These are phyloP conservation scores for Phytophthora niederhauseri DNA, from an alignment of 352 stramenopile species.

Conservation along the genomic window DNA sequence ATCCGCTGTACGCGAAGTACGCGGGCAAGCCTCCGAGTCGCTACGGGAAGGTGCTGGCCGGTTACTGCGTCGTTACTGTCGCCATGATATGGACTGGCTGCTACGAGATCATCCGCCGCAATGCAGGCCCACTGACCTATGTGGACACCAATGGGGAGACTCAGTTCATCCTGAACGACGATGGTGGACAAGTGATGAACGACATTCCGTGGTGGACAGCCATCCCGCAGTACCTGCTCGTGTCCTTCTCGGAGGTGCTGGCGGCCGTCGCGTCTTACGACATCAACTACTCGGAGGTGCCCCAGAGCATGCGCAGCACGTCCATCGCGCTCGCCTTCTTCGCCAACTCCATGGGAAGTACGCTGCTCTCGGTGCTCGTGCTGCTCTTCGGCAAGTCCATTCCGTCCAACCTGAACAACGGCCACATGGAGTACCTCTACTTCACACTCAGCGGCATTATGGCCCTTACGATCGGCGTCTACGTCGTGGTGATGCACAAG, in stretches of 20 bases:
- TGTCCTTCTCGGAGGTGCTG: background rate
- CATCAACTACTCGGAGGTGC: conserved; percentile 1
- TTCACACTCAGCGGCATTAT: background rate
- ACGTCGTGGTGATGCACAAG: background rate
- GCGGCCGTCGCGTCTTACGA: conserved; percentile 1
- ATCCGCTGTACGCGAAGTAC: background rate
- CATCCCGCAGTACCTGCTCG: background rate
- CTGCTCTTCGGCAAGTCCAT: background rate
- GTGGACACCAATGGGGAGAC: background rate
- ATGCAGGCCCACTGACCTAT: background rate
- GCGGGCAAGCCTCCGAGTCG: background rate
- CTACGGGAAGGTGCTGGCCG: background rate
- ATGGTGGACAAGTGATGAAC: background rate
- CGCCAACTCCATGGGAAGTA: background rate
- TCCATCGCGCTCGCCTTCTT: conserved; percentile 1
- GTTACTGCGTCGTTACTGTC: background rate
- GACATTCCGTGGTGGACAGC: conserved; percentile 2
- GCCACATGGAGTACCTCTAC: background rate
- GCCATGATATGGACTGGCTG: background rate
- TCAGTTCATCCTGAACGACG: conserved; percentile 1
- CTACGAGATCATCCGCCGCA: background rate
- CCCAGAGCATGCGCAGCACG: background rate
- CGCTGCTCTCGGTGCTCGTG: background rate
- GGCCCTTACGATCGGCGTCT: background rate
- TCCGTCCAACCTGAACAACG: background rate